Base-by-base conservation (phyloP, 768 basidiomycete genomes). In the Hygrophorus pudorinus region DNA sequence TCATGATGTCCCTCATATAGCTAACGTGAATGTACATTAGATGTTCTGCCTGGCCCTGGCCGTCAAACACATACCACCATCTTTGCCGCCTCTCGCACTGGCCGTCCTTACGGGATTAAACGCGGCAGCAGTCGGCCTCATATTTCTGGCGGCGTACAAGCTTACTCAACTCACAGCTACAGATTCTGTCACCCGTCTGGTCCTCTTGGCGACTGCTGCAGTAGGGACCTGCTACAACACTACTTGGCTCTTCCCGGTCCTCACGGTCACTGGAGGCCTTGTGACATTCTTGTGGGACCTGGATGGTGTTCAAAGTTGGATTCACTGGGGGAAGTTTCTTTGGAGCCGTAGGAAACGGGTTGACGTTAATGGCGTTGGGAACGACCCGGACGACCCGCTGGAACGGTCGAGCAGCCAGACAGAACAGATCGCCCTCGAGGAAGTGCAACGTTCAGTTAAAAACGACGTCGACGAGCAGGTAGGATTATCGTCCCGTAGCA, bases 21-120 rank as follows among this genome's bases (percentile, higher is more conserved):
- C 37, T 20, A 7, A 17, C 37, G n/a, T n/a, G n/a, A n/a, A n/a
- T n/a, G n/a, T 38, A 14, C 37, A 4, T 11, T 20, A 38, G 37
- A 76, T 76, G 73, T 69, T 65, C 20, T 65, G 56, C 14, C 54
- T 76, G 6, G 65, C 66, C 1, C 56, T 71, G 1, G 74, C 65
- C 12, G 65, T 77, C 6, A 58, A 61, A 32, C 58, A 52, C 4
- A 65, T 76, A n/a, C 59, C 62, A 17, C 59, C 63, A 18, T 56
- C 50, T 2, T 65, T 77, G 1, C 75, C 75, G 2, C 52, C 53
- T 2, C 60, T 68, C 16, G 73, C 68, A n/a, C 70, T 71, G 44
- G 70, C 70, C 13, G 56, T 76, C 9, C 60, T 78, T 7, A 70
- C 71, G 0, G 76, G 76, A 2, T 53, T 78, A 14, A 77, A 78